Conservation (phyloP, 805 yeast genomes). For the Zygoascus bituminiphila region DNA sequence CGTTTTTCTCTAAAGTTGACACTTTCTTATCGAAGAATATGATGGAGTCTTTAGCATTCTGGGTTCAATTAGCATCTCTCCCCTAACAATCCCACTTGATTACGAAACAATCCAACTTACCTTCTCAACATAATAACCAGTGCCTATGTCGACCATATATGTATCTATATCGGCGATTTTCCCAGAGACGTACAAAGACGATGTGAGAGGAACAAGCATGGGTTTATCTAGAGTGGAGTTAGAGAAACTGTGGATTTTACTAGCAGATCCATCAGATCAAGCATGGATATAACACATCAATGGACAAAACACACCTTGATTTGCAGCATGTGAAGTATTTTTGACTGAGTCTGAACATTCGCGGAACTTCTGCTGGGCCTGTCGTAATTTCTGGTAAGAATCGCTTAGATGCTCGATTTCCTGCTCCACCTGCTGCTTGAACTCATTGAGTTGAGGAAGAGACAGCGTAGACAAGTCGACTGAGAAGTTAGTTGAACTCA, state of each 20-base stretch:
- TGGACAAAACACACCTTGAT: conserved; percentile 28
- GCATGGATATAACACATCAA: no score
- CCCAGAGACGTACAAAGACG: conserved; percentile 88
- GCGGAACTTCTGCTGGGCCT: conserved; percentile 73
- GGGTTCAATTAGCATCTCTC: no score
- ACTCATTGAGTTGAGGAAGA: conserved; percentile 76
- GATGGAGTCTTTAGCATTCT: conserved; percentile 51
- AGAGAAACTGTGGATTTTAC: background rate
- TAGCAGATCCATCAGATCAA: background rate
- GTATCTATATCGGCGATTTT: conserved; percentile 52
- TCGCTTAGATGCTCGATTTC: conserved; percentile 81
- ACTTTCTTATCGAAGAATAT: conserved; percentile 68
- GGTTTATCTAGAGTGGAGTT: conserved; percentile 34
- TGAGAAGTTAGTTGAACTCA: conserved; percentile 12
- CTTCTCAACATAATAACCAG: conserved; percentile 91
- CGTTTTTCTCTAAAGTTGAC: conserved; percentile 61
- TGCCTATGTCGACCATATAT: conserved; percentile 89
- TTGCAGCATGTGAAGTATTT: conserved; percentile 36
- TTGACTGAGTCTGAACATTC: conserved; percentile 73
- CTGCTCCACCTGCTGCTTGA: conserved; percentile 73
- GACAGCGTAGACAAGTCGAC: conserved; percentile 65
- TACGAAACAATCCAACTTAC: conserved; percentile 12
- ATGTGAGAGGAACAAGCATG: conserved; percentile 77
- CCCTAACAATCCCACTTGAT: no score
- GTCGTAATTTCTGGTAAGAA: conserved; percentile 71